phyloP scores from a whole-genome alignment of 176 grass and related monocot species.

The Pontederia crassipes region DNA sequence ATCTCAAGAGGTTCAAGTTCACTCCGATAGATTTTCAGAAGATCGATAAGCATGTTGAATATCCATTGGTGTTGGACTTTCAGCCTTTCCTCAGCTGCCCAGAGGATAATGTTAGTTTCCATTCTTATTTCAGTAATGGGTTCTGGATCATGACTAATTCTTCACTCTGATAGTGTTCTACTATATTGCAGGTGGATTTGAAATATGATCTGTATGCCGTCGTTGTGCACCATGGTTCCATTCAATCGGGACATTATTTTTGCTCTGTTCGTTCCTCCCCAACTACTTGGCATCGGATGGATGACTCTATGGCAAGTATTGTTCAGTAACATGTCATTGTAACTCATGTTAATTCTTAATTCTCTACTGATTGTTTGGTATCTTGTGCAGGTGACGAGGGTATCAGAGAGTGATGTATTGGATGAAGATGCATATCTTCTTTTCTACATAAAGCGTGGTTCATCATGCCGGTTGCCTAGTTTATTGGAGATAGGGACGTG shows the following conservation, averaged over 20 bases:
- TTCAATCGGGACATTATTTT: conserved; percentile 68
- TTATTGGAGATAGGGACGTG: conserved; percentile 34
- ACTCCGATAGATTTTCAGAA: conserved; percentile 40
- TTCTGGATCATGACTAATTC: conserved; percentile 8
- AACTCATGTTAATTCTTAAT: no score
- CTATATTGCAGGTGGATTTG: conserved; percentile 33
- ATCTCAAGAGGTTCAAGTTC: conserved; percentile 85
- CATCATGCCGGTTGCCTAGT: conserved; percentile 70
- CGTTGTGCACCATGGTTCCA: conserved; percentile 58
- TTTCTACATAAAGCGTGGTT: conserved; percentile 71
- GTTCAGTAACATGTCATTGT: not conserved
- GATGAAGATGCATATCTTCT: conserved; percentile 72
- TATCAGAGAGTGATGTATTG: conserved; percentile 39
- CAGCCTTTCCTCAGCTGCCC: conserved; percentile 39
- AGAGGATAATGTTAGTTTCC: conserved; percentile 22
- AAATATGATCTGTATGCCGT: conserved; percentile 86
- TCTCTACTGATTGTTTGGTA: conserved; percentile 3
- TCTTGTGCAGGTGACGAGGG: conserved; percentile 44
- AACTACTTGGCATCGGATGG: conserved; percentile 52
- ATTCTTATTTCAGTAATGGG: conserved; percentile 7
- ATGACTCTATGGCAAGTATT: conserved; percentile 57
- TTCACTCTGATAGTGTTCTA: not conserved
- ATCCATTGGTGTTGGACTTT: conserved; percentile 72
- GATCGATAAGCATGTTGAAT: conserved; percentile 57
- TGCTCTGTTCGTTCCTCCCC: conserved; percentile 69